A percentile compares a stretch with the other conserved stretches of the same genome.
These are phyloP conservation scores for Trypanosoma melophagium DNA, from an alignment of 208 protist species.

Conservation along the genomic window DNA sequence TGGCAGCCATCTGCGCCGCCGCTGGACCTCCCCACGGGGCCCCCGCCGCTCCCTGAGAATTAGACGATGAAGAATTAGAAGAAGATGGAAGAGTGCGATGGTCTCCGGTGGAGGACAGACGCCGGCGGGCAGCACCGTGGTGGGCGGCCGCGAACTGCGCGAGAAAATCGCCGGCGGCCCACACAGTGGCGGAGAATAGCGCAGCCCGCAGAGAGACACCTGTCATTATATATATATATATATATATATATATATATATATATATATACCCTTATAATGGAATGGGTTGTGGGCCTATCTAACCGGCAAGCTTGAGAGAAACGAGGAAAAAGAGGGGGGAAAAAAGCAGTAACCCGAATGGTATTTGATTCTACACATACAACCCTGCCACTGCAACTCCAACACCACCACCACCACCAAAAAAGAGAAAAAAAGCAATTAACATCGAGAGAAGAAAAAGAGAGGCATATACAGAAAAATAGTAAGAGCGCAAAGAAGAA, in stretches of 20 bases:
- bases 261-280: too few relatives aligned
- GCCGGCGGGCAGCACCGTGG: constrained; percentile 41
- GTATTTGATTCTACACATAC: constrained; percentile 8
- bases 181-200: constrained; percentile 31
- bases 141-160: constrained; percentile 76
- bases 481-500: constrained; percentile 21
- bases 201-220: neutral
- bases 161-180: constrained; percentile 61
- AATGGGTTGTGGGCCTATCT: too few relatives aligned
- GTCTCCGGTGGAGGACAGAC: constrained; percentile 31
- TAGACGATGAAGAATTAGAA: too few relatives aligned
- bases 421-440: constrained; percentile 10
- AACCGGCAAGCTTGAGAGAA: too few relatives aligned
- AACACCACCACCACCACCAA: neutral
- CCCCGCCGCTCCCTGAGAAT: too few relatives aligned
- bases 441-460: neutral
- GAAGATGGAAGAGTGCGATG: too few relatives aligned
- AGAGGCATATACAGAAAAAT: constrained; percentile 5
- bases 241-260: too few relatives aligned
- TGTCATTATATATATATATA: constrained; percentile 1
- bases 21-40: constrained; percentile 29
- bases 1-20: constrained; percentile 44
- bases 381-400: neutral
- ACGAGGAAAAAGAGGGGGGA: neutral
- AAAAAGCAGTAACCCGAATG: constrained; percentile 2